Percentiles rank a stretch among this genome's conserved stretches.
Evolutionary conservation across 345 rosid species (phyloP).

Genomic region (Laguncularia racemosa): DNA sequence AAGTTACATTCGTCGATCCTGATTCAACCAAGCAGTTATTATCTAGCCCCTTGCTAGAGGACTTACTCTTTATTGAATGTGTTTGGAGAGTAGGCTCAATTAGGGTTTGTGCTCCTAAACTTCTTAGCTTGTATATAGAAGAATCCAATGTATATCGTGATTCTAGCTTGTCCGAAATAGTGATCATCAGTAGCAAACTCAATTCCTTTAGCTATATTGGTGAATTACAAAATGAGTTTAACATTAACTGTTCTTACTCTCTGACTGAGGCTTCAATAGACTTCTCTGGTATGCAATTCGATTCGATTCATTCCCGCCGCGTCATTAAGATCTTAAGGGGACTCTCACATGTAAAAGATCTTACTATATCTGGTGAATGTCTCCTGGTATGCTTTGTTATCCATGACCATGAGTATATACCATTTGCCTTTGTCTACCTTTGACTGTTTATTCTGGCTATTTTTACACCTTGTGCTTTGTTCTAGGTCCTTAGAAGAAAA

Average conservation of each 20-base stretch:
- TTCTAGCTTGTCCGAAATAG: background rate
- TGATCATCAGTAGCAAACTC: background rate
- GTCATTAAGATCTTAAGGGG: background rate
- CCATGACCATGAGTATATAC: background rate
- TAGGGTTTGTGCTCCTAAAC: conserved; percentile 5
- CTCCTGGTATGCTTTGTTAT: background rate
- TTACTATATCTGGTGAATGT: background rate
- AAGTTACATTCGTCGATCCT: background rate
- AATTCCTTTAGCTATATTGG: conserved; percentile 1
- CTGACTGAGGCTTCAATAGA: conserved; percentile 2
- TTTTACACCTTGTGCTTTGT: background rate
- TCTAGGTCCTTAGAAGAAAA: background rate
- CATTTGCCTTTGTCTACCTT: background rate
- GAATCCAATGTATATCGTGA: background rate
- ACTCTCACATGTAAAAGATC: background rate
- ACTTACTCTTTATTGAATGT: background rate
- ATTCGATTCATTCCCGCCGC: background rate
- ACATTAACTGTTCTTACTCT: background rate
- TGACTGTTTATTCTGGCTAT: background rate
- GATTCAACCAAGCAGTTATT: background rate
- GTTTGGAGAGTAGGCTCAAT: conserved; percentile 1
- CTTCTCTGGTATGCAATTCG: background rate
- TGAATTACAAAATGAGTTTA: background rate
- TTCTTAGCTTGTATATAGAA: background rate
- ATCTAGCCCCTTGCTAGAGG: background rate